Evolutionary conservation across 139 green algal species (phyloP).

Genomic region (Chlorella sp.): DNA sequence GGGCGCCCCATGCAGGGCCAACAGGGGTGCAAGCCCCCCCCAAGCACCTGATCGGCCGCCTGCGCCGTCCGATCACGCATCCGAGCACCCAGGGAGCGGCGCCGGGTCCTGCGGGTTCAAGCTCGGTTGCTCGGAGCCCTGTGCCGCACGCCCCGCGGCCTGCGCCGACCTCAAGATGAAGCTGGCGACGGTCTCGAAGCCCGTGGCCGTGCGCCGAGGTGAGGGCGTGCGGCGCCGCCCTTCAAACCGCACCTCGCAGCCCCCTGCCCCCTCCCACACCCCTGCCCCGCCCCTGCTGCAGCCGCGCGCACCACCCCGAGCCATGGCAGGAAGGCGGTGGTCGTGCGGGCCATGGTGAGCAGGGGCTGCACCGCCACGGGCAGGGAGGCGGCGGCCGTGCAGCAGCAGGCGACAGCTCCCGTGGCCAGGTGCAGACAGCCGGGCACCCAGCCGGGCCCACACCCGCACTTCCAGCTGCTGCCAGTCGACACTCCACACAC

Average conservation of each 20-base stretch:
- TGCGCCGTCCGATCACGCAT: too few relatives aligned
- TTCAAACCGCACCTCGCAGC: neutral
- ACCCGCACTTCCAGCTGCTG: neutral
- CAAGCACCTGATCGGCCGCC: too few relatives aligned
- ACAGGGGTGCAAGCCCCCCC: too few relatives aligned
- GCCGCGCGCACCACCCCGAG: neutral
- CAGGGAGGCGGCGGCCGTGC: neutral
- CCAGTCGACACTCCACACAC: neutral
- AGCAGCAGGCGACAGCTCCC: neutral
- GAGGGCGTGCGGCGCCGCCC: neutral
- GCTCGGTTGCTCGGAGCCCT: too few relatives aligned
- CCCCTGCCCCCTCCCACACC: too few relatives aligned
- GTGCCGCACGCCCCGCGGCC: too few relatives aligned
- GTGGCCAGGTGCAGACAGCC: neutral
- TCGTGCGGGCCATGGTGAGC: slow-evolving; percentile 13
- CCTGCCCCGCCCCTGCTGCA: neutral
- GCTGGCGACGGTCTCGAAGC: neutral
- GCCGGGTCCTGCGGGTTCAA: too few relatives aligned
- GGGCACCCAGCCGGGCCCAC: neutral
- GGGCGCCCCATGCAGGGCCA: too few relatives aligned
- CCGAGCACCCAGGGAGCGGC: too few relatives aligned
- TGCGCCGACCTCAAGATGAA: neutral
- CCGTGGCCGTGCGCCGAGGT: neutral
- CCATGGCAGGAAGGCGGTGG: neutral
- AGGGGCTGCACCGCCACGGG: neutral